phyloP scores from a whole-genome alignment of 2,329 filamentous ascomycete genomes.

The Metarhizium album region DNA sequence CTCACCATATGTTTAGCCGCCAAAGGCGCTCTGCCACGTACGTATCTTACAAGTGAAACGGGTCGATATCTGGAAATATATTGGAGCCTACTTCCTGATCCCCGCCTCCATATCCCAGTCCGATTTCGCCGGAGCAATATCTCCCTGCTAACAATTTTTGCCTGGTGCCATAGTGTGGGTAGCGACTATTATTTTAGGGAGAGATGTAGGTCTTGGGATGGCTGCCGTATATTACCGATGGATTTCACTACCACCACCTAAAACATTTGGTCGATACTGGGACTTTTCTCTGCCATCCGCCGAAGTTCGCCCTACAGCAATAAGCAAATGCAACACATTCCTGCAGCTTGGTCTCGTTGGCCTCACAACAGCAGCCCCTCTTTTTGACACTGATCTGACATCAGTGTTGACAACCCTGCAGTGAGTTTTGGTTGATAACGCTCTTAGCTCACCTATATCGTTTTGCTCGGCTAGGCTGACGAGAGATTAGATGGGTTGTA shows the following conservation, averaged over 20 bases:
- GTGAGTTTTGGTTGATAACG: conserved; percentile 33
- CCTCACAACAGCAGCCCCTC: conserved; percentile 67
- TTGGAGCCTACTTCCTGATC: background rate
- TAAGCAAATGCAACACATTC: conserved; percentile 90
- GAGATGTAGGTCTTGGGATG: conserved; percentile 73
- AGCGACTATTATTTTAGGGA: conserved; percentile 78
- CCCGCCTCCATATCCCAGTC: background rate
- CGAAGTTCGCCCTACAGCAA: conserved; percentile 71
- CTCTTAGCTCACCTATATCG: background rate
- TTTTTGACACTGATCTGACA: conserved; percentile 51
- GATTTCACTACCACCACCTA: conserved; percentile 86
- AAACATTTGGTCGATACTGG: conserved; percentile 90
- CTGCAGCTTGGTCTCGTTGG: conserved; percentile 82
- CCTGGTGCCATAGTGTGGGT: conserved; percentile 55
- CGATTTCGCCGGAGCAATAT: no score
- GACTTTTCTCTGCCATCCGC: conserved; percentile 88
- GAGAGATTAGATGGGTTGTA: conserved; percentile 58
- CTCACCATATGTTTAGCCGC: conserved; percentile 75
- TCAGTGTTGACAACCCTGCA: conserved; percentile 49
- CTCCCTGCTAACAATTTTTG: background rate
- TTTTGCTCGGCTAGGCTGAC: background rate
- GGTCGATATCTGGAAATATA: background rate
- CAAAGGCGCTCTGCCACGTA: conserved; percentile 72
- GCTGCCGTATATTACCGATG: conserved; percentile 92
- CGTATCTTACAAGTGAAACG: conserved; percentile 18